phyloP scores from a whole-genome alignment of 2,329 filamentous ascomycete species.

The Penicillium olsonii region DNA sequence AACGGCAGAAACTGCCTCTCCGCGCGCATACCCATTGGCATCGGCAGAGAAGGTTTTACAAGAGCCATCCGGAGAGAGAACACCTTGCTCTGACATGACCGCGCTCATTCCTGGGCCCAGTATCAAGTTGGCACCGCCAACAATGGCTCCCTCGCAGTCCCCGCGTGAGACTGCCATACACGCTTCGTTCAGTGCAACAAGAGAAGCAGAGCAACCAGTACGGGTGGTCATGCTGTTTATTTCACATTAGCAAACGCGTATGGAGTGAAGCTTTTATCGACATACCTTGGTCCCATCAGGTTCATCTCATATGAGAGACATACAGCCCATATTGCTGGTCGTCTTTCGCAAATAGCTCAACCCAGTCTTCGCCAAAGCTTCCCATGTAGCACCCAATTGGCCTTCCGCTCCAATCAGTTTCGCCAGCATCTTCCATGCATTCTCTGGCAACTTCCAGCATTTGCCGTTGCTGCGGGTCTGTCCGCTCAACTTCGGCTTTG shows the following conservation, averaged over 20 bases:
- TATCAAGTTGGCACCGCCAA: slow-evolving; percentile 38
- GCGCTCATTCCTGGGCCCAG: slow-evolving; percentile 27
- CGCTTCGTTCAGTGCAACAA: slow-evolving; percentile 32
- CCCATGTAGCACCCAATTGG: slow-evolving; percentile 23
- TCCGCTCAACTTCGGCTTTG: slow-evolving; percentile 14
- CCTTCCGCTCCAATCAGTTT: slow-evolving; percentile 25
- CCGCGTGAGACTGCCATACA: slow-evolving; percentile 24
- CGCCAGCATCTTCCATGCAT: slow-evolving; percentile 28
- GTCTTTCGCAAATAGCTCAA: slow-evolving; percentile 11
- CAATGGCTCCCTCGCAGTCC: slow-evolving; percentile 27
- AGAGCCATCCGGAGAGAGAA: slow-evolving; percentile 34
- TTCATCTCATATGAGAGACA: slow-evolving; percentile 30
- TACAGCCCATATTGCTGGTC: slow-evolving; percentile 9
- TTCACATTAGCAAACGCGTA: not conserved
- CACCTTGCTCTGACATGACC: slow-evolving; percentile 32
- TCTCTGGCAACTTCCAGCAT: slow-evolving; percentile 31
- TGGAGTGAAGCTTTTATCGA: not conserved
- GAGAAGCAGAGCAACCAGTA: slow-evolving; percentile 40
- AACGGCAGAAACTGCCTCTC: slow-evolving; percentile 32
- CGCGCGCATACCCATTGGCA: slow-evolving; percentile 35
- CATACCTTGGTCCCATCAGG: slow-evolving; percentile 25
- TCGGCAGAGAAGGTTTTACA: slow-evolving; percentile 29
- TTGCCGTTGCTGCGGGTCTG: slow-evolving; percentile 32
- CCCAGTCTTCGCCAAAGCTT: slow-evolving; percentile 17
- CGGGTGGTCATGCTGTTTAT: slow-evolving; percentile 24